A percentile compares a stretch with the other conserved stretches of the same genome.
These are phyloP conservation scores for Orychophragmus violaceus DNA, from an alignment of 345 rosid species.

Conservation along the genomic window DNA sequence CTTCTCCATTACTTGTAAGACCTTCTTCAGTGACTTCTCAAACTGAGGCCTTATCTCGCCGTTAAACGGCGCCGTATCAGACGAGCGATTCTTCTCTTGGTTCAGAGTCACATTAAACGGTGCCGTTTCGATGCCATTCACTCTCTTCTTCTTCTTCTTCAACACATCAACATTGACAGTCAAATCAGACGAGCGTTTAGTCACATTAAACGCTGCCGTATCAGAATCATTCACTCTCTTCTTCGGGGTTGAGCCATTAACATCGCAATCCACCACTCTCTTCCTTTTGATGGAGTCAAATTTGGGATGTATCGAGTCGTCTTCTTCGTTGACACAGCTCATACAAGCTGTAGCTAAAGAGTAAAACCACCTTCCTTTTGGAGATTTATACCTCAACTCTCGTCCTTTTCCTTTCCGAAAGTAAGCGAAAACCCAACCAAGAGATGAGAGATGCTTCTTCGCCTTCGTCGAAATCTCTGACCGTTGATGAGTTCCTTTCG, in stretches of 20 bases:
- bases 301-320: too few species aligned
- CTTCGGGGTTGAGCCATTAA: too few species aligned
- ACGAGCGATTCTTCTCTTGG: too few species aligned
- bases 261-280: too few species aligned
- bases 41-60: constrained; percentile 30
- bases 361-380: constrained; percentile 1
- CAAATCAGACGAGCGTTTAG: too few species aligned
- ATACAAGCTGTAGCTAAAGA: constrained; percentile 1
- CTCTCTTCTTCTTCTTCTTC: not conserved
- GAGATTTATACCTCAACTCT: constrained; percentile 22
- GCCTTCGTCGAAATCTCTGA: not conserved
- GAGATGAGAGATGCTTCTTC: constrained; percentile 1
- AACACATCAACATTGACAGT: not conserved
- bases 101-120: not conserved
- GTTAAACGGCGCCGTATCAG: not conserved
- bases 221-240: not conserved
- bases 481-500: not conserved
- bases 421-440: constrained; percentile 24
- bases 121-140: not conserved
- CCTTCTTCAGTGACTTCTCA: constrained; percentile 11
- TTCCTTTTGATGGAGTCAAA: not conserved
- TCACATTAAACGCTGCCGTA: not conserved
- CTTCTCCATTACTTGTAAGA: not conserved
- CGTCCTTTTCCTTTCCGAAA: not conserved
- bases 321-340: not conserved